Evolutionary conservation across 768 basidiomycete genomes (phyloP).

Genomic region (Lentinula sp.): DNA sequence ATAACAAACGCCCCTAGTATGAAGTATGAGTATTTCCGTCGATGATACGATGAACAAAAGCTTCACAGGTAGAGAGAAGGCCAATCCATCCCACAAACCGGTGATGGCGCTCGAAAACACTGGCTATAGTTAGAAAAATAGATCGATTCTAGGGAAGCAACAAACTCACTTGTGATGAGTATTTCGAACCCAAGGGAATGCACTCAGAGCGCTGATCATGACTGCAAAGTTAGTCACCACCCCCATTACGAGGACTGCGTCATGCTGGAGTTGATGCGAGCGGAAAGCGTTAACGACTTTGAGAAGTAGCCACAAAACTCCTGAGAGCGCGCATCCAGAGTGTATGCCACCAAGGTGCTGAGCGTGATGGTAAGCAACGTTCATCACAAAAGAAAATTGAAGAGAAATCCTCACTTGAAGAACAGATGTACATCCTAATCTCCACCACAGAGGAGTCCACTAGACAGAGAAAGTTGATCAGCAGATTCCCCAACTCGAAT

Average conservation of each 20-base stretch:
- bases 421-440: slow-evolving; percentile 67
- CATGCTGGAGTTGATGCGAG: slow-evolving; percentile 40
- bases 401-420: slow-evolving; percentile 42
- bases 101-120: slow-evolving; percentile 76
- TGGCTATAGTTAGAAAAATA: slow-evolving; percentile 17
- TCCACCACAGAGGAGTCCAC: slow-evolving; percentile 72
- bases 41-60: neutral
- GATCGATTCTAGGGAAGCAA: neutral
- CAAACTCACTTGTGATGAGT: slow-evolving; percentile 68
- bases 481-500: neutral
- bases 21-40: neutral
- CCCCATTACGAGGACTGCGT: slow-evolving; percentile 56
- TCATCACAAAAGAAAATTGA: neutral
- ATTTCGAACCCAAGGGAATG: slow-evolving; percentile 77
- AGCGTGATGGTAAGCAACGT: slow-evolving; percentile 7
- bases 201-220: slow-evolving; percentile 54
- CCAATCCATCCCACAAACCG: slow-evolving; percentile 74
- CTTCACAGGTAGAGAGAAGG: slow-evolving; percentile 41
- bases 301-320: slow-evolving; percentile 62
- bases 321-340: slow-evolving; percentile 67
- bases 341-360: slow-evolving; percentile 80
- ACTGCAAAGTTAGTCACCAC: slow-evolving; percentile 52
- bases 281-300: slow-evolving; percentile 55
- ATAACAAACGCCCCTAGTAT: slow-evolving; percentile 57
- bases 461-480: slow-evolving; percentile 15